Evolutionary conservation across 768 basidiomycete species (phyloP).

Genomic region (Rhodotorula toruloides): DNA sequence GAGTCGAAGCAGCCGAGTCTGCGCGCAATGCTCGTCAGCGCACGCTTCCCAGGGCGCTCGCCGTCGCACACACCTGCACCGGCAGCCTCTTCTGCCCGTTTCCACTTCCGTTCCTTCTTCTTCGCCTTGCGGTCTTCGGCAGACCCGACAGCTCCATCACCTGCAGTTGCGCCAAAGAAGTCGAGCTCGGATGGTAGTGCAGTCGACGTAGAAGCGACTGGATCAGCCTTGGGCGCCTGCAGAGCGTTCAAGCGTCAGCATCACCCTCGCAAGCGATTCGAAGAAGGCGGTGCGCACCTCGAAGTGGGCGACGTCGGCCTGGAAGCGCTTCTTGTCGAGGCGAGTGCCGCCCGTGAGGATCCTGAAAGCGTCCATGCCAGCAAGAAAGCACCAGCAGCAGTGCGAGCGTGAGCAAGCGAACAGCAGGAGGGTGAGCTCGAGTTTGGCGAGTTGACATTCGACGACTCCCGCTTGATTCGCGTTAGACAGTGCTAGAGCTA

Average conservation of each 20-base stretch:
- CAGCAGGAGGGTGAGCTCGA: neutral
- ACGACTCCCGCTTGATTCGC: too few species aligned
- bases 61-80: neutral
- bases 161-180: conserved; percentile 69
- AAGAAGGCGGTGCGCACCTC: conserved; percentile 49
- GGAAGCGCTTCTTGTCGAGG: conserved; percentile 73
- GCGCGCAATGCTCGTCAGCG: neutral
- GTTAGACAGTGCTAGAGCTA: too few species aligned
- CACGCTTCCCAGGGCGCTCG: conserved; percentile 8
- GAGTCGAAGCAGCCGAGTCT: neutral
- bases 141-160: conserved; percentile 7
- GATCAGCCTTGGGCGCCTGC: conserved; percentile 1
- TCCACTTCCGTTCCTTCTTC: conserved; percentile 41
- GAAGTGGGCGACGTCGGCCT: conserved; percentile 66
- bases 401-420: neutral
- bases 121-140: conserved; percentile 27
- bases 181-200: conserved; percentile 74
- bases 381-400: neutral
- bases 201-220: conserved; percentile 16
- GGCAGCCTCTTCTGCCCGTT: conserved; percentile 38
- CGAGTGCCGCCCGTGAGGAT: conserved; percentile 79
- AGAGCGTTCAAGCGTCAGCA: neutral
- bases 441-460: too few species aligned
- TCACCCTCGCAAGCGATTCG: too few species aligned
- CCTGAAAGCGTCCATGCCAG: conserved; percentile 76